phyloP scores from a whole-genome alignment of 148 eudicot genomes.

The Rhododendron kiyosumense region DNA sequence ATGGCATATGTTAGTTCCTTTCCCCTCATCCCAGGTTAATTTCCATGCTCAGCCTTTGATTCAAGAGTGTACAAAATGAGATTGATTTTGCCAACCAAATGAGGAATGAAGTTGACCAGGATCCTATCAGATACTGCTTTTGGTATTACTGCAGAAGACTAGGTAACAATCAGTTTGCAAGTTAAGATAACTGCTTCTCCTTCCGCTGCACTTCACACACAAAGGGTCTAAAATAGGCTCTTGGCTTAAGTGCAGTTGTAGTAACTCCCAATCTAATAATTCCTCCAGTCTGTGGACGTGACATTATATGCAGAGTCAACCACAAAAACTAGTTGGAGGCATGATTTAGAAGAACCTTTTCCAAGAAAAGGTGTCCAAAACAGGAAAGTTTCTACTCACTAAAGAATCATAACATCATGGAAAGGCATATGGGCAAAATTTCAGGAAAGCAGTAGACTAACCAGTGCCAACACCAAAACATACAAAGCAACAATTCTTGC shows the following conservation, averaged over 20 bases:
- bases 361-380: background rate
- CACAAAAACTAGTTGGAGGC: background rate
- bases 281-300: background rate
- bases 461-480: background rate
- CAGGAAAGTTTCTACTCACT: background rate
- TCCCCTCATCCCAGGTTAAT: too few relatives aligned
- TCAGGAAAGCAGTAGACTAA: background rate
- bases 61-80: too few relatives aligned
- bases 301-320: background rate
- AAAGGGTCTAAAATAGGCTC: background rate
- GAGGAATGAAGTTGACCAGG: background rate
- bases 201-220: background rate
- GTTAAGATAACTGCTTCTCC: background rate
- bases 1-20: too few relatives aligned
- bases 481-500: background rate
- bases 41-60: too few relatives aligned
- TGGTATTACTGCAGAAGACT: background rate
- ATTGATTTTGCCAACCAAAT: background rate
- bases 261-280: background rate
- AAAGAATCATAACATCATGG: background rate
- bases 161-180: background rate
- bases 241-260: too few relatives aligned
- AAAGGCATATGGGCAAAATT: background rate
- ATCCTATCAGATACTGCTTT: background rate
- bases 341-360: background rate